These are phyloP conservation scores for Botrytis deweyae DNA, from an alignment of 2,329 filamentous ascomycete species.

Conservation along the genomic window DNA sequence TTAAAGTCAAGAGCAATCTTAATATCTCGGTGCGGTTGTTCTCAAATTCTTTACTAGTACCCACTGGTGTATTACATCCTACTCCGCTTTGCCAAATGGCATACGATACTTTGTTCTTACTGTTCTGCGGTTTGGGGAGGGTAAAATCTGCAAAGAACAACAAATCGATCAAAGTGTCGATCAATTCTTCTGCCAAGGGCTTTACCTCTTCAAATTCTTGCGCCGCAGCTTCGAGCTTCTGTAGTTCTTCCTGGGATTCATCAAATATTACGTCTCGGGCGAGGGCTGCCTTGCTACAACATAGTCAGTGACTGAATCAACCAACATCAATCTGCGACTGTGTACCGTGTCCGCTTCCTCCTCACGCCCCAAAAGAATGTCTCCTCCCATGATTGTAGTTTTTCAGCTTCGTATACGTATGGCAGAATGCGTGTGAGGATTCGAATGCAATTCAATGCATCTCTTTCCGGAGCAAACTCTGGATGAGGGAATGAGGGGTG, in stretches of 20 bases:
- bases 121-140: slow-evolving; percentile 67
- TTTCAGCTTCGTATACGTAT: slow-evolving; percentile 87
- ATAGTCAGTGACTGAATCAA: slow-evolving; percentile 26
- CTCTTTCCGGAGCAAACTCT: slow-evolving; percentile 76
- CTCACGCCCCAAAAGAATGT: slow-evolving; percentile 86
- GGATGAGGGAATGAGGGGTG: slow-evolving; percentile 88
- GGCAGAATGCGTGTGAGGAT: slow-evolving; percentile 87
- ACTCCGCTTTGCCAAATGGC: slow-evolving; percentile 98
- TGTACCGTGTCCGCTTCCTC: slow-evolving; percentile 60
- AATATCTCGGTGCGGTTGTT: slow-evolving; percentile 90
- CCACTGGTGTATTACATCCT: slow-evolving; percentile 85
- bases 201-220: slow-evolving; percentile 78
- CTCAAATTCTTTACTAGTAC: slow-evolving; percentile 88
- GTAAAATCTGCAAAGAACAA: slow-evolving; percentile 92
- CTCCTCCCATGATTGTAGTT: slow-evolving; percentile 81
- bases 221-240: slow-evolving; percentile 47
- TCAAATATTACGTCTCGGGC: slow-evolving; percentile 82
- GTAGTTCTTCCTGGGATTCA: slow-evolving; percentile 59
- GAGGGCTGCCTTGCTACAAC: slow-evolving; percentile 56
- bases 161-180: slow-evolving; percentile 84
- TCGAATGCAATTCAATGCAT: slow-evolving; percentile 93
- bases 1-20: slow-evolving; percentile 78
- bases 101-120: slow-evolving; percentile 80
- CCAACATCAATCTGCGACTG: background rate
- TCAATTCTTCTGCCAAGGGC: slow-evolving; percentile 86